A percentile compares a stretch with the other conserved stretches of the same genome.
phyloP scores from a whole-genome alignment of 805 yeast species.

The Kuraishia molischiana region DNA sequence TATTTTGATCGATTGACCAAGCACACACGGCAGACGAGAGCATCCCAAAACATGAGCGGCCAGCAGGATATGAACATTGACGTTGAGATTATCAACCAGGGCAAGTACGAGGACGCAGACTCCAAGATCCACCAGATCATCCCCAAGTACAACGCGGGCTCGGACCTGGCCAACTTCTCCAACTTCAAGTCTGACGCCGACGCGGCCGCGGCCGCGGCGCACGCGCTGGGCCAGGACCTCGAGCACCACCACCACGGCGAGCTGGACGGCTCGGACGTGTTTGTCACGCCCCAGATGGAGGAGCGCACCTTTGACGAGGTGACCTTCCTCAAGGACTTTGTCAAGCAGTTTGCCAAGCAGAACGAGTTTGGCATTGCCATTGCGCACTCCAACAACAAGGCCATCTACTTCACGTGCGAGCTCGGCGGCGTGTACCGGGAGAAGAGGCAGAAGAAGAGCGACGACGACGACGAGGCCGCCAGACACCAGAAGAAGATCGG shows the following conservation, averaged over 20 bases:
- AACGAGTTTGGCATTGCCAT: constrained; percentile 52
- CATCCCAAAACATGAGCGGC: not conserved
- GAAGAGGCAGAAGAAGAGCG: constrained; percentile 25
- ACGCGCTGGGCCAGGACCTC: not conserved
- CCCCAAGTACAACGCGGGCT: constrained; percentile 11
- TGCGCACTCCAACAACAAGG: constrained; percentile 48
- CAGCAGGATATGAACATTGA: constrained; percentile 3
- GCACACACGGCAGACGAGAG: not conserved
- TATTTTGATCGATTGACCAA: not conserved
- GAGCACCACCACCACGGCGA: not conserved
- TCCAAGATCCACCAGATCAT: constrained; percentile 11
- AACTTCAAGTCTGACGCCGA: constrained; percentile 3
- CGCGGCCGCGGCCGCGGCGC: constrained; percentile 1
- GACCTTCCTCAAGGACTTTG: constrained; percentile 41
- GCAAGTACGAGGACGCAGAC: constrained; percentile 8
- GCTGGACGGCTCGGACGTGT: constrained; percentile 22
- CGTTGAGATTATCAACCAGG: constrained; percentile 5
- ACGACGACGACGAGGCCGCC: constrained; percentile 12
- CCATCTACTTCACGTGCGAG: constrained; percentile 51
- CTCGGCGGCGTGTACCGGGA: constrained; percentile 48
- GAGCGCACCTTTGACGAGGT: constrained; percentile 41
- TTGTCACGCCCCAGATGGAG: constrained; percentile 44
- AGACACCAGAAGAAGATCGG: constrained; percentile 18
- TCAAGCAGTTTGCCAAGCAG: constrained; percentile 44
- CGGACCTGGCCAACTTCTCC: constrained; percentile 2